phyloP scores from a whole-genome alignment of 1,284 basidiomycete genomes.

The Cutaneotrichosporon cavernicola region DNA sequence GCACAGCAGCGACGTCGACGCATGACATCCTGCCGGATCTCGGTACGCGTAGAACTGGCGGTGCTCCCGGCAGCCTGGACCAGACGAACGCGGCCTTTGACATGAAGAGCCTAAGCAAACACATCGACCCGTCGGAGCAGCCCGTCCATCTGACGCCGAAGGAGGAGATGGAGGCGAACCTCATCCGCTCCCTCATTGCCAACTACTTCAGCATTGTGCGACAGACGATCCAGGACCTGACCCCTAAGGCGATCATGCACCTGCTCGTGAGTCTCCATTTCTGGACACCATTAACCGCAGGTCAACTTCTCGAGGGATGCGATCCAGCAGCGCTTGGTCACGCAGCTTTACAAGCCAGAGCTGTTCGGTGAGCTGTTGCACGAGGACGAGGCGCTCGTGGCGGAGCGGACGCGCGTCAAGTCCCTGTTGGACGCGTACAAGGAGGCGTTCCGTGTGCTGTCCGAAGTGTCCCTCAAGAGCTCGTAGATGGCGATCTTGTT shows the following conservation, averaged over 20 bases:
- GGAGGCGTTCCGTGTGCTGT: conserved; percentile 77
- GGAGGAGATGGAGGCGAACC: conserved; percentile 93
- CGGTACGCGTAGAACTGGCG: conserved; percentile 36
- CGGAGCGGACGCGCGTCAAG: conserved; percentile 90
- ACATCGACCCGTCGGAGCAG: conserved; percentile 75
- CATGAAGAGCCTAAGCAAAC: conserved; percentile 97
- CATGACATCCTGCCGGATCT: conserved; percentile 51
- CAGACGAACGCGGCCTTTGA: conserved; percentile 85
- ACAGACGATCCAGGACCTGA: conserved; percentile 92
- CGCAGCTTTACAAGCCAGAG: conserved; percentile 88
- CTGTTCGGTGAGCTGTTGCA: conserved; percentile 87
- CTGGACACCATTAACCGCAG: conserved; percentile 50
- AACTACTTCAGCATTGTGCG: conserved; percentile 96
- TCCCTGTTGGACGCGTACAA: conserved; percentile 93
- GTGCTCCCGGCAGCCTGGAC: conserved; percentile 61
- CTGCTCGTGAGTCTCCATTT: conserved; percentile 40
- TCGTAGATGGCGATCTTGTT: conserved; percentile 23
- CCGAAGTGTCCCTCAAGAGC: conserved; percentile 52
- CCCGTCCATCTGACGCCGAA: conserved; percentile 64
- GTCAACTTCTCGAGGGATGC: conserved; percentile 96
- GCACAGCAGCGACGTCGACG: neutral
- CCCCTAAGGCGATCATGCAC: conserved; percentile 97
- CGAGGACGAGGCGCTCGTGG: conserved; percentile 92
- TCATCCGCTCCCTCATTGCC: conserved; percentile 90
- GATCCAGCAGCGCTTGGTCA: conserved; percentile 92